phyloP scores from a whole-genome alignment of 179 eudicot genomes.

The Camellia oleifera region DNA sequence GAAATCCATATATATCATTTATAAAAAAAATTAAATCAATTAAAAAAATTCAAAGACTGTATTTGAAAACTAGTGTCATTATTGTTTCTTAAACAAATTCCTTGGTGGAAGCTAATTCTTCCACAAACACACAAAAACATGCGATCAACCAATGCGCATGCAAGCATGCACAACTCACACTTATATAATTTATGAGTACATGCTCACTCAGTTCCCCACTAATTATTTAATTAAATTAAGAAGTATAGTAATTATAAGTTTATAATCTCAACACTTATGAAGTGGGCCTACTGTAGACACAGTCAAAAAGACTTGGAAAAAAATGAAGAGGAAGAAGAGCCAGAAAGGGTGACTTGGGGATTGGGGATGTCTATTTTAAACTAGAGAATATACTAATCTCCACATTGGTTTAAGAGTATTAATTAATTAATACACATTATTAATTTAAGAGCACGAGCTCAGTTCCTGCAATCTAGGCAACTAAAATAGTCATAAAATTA shows the following conservation, averaged over 20 bases:
- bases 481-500: neutral
- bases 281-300: neutral
- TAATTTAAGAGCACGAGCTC: slow-evolving; percentile 17
- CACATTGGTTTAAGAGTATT: neutral
- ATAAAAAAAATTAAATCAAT: too few species aligned
- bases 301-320: neutral
- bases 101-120: neutral
- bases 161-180: slow-evolving; percentile 14
- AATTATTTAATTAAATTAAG: neutral
- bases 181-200: slow-evolving; percentile 2
- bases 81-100: slow-evolving; percentile 11
- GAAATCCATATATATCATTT: too few species aligned
- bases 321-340: neutral
- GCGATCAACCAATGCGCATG: slow-evolving; percentile 22
- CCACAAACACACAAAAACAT: slow-evolving; percentile 20
- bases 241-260: slow-evolving; percentile 6
- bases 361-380: slow-evolving; percentile 11
- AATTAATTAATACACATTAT: neutral
- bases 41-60: neutral
- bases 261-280: neutral
- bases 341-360: slow-evolving; percentile 20
- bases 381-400: neutral
- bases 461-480: slow-evolving; percentile 22
- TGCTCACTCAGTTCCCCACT: neutral
- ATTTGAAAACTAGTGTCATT: neutral